A percentile compares a stretch with the other conserved stretches of the same genome.
Conservation (phyloP, 1,284 basidiomycete genomes). For the Trametes sp. region DNA sequence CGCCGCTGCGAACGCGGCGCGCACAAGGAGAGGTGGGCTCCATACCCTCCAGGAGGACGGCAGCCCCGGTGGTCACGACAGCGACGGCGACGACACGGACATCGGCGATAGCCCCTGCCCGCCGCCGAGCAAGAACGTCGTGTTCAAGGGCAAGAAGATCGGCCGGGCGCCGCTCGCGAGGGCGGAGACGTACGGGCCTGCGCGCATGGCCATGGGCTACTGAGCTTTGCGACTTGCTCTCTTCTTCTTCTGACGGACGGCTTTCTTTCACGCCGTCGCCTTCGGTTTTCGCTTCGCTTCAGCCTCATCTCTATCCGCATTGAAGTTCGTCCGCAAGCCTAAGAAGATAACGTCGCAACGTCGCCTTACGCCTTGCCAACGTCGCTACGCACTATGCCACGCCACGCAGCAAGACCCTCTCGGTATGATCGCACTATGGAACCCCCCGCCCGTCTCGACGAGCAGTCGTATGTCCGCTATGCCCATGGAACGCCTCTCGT, state of each 20-base stretch:
- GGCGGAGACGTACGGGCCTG: conserved; percentile 71
- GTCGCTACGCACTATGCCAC: background rate
- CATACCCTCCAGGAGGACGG: conserved; percentile 72
- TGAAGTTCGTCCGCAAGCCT: conserved; percentile 4
- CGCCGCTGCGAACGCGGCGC: conserved; percentile 70
- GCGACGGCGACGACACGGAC: conserved; percentile 78
- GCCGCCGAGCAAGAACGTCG: conserved; percentile 63
- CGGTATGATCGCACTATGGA: conserved; percentile 29
- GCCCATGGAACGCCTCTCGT: conserved; percentile 33
- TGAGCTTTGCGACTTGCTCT: conserved; percentile 17
- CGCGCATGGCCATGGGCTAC: conserved; percentile 45
- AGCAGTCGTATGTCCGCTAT: conserved; percentile 24
- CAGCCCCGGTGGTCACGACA: conserved; percentile 54
- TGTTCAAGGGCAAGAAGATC: conserved; percentile 63
- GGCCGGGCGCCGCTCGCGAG: conserved; percentile 55
- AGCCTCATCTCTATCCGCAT: background rate
- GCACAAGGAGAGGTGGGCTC: conserved; percentile 61
- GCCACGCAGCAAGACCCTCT: background rate
- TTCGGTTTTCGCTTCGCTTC: conserved; percentile 1
- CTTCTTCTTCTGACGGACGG: background rate
- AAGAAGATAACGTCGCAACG: conserved; percentile 18
- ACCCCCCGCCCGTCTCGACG: conserved; percentile 7
- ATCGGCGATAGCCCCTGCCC: conserved; percentile 85
- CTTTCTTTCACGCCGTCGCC: background rate
- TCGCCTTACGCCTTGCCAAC: conserved; percentile 13